Conservation (phyloP, 176 grass and related monocot genomes). For the Urochloa ruziziensis region DNA sequence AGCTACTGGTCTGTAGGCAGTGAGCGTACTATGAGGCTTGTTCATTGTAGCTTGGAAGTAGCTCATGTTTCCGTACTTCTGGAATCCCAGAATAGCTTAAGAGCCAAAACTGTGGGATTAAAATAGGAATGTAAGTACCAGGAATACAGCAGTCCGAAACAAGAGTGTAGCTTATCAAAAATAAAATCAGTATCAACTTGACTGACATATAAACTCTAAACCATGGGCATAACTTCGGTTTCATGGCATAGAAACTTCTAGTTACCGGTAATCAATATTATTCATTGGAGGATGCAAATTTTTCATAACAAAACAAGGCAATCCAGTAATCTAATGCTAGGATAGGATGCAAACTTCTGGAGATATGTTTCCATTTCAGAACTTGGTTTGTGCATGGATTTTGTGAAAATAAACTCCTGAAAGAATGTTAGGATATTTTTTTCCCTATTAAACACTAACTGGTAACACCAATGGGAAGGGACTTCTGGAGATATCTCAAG, state of each 20-base stretch:
- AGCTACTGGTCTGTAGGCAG: slow-evolving; percentile 24
- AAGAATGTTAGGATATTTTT: neutral
- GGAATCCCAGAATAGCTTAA: slow-evolving; percentile 5
- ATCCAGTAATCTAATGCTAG: neutral
- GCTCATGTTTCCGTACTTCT: slow-evolving; percentile 44
- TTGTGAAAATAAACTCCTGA: neutral
- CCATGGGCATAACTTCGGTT: neutral
- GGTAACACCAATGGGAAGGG: neutral
- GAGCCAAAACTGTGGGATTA: slow-evolving; percentile 2
- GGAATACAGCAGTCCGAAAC: neutral
- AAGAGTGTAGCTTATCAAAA: neutral
- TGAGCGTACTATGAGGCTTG: slow-evolving; percentile 33
- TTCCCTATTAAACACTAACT: neutral
- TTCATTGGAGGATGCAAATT: neutral
- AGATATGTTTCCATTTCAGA: neutral
- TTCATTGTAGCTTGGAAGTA: slow-evolving; percentile 55
- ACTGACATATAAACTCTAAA: neutral
- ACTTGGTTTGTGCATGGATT: neutral
- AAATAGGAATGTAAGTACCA: slow-evolving; percentile 2
- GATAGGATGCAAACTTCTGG: neutral
- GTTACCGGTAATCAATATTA: neutral
- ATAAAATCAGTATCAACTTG: neutral
- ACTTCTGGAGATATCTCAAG: neutral
- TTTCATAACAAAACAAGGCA: neutral
- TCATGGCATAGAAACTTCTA: neutral